Conservation (phyloP, 495 filamentous ascomycete genomes). For the Opeltia flavorubescens region DNA sequence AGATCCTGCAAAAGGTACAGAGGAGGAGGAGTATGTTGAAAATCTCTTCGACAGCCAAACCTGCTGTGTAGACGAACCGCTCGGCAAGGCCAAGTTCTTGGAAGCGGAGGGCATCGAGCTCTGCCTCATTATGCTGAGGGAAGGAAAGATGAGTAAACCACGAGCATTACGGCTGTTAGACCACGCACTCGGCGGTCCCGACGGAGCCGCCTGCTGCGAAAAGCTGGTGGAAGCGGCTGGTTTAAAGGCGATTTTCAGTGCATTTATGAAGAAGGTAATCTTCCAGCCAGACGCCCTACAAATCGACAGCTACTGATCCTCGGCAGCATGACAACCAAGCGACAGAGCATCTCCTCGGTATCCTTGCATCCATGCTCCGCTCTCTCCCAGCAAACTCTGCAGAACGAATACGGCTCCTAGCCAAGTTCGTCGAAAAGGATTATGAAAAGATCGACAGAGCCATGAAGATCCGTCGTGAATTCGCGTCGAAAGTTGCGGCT, state of each 20-base stretch:
- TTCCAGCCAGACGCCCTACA: not conserved
- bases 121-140: constrained; percentile 73
- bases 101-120: constrained; percentile 90
- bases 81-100: constrained; percentile 69
- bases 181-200: constrained; percentile 55
- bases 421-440: constrained; percentile 91
- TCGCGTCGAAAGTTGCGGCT: constrained; percentile 44
- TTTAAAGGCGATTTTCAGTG: constrained; percentile 67
- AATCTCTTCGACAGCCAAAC: constrained; percentile 79
- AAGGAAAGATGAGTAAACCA: constrained; percentile 66
- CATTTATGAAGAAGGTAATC: constrained; percentile 77
- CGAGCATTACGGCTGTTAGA: constrained; percentile 70
- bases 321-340: constrained; percentile 45
- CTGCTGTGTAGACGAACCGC: constrained; percentile 59
- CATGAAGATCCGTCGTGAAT: constrained; percentile 56
- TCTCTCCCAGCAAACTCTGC: constrained; percentile 64
- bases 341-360: constrained; percentile 76
- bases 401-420: constrained; percentile 67
- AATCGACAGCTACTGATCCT: constrained; percentile 7
- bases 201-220: constrained; percentile 47
- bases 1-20: constrained; percentile 72
- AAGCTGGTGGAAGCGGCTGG: constrained; percentile 71
- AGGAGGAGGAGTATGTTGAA: constrained; percentile 90
- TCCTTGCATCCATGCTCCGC: constrained; percentile 75
- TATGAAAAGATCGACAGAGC: constrained; percentile 71